These are phyloP conservation scores for Botrytis elliptica DNA, from an alignment of 2,329 filamentous ascomycete species.

Conservation along the genomic window DNA sequence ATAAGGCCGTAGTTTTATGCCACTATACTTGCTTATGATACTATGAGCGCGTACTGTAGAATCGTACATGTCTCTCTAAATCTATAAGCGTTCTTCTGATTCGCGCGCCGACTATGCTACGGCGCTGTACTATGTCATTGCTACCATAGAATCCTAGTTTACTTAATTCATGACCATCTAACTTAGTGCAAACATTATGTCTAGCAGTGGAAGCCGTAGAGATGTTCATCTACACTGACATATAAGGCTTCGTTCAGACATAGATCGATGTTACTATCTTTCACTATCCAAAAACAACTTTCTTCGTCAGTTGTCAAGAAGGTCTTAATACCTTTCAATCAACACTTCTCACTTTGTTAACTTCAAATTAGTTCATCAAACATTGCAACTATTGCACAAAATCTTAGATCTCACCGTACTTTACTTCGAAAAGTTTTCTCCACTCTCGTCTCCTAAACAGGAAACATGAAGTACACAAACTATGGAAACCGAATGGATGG, in stretches of 20 bases:
- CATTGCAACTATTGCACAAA: background rate
- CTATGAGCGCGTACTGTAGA: background rate
- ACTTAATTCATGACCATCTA: too few species aligned
- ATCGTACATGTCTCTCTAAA: background rate
- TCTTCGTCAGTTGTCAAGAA: background rate
- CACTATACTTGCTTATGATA: accelerated
- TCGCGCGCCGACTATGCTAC: background rate
- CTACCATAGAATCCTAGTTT: background rate
- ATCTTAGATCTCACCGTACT: background rate
- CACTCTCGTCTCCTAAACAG: accelerated
- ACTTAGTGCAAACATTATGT: background rate
- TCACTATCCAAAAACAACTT: too few species aligned
- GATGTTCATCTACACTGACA: background rate
- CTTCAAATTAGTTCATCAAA: too few species aligned
- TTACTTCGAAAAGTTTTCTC: background rate
- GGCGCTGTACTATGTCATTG: too few species aligned
- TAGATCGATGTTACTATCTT: too few species aligned
- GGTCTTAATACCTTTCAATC: too few species aligned
- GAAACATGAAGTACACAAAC: background rate
- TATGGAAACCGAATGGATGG: background rate
- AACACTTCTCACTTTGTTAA: too few species aligned
- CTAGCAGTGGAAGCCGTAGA: accelerated
- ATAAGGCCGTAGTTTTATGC: too few species aligned
- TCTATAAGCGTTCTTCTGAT: background rate
- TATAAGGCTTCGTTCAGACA: background rate